Base-by-base conservation (phyloP, 768 basidiomycete species). In the Lactifluus piperatus region DNA sequence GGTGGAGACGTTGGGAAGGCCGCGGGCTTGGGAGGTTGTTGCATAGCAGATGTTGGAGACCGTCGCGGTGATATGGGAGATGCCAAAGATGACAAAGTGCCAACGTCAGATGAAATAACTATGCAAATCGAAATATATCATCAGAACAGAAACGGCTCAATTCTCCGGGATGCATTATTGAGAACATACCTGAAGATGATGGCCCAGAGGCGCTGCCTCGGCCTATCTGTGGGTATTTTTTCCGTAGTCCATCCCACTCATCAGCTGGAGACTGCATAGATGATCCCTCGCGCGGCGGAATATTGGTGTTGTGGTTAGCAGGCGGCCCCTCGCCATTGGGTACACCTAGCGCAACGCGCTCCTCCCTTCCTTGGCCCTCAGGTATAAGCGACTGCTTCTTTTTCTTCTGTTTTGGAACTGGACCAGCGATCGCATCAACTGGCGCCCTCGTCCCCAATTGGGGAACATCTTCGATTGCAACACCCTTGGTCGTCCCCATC, bases 371-470 rank as follows among this genome's bases (percentile, higher is more conserved):
- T 34, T 29, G 54, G 18, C 32, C 51, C 45, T 44, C 46, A 14
- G 10, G n/a, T 16, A 29, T 49, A 14, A 43, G 53, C 36, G 16
- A 32, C 32, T n/a, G n/a, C n/a, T 68, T 71, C 63, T 67, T 68
- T 62, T 69, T 68, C 49, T 69, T 71, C 60, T 63, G 67, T 60
- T 66, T 69, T 6, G 45, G 22, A 24, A 27, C 2, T 5, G 44
- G 36, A 6, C 24, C 39, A 20, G 29, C 45, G 11, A 13, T 22
- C 36, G 50, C 22, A 14, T 26, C 34, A 24, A 16, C 8, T 6
- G 45, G 16, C 16, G 34, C 44, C 43, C 8, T 30, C 16, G 39
- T 55, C 57, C 30, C 51, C 26, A 8, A 20, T 20, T 16, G 46
- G 30, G 20, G 37, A 41, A 24, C 41, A 22, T 18, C 50, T 54